Conservation (phyloP, 169 alveolate genomes). For the Cryptosporidium tyzzeri region DNA sequence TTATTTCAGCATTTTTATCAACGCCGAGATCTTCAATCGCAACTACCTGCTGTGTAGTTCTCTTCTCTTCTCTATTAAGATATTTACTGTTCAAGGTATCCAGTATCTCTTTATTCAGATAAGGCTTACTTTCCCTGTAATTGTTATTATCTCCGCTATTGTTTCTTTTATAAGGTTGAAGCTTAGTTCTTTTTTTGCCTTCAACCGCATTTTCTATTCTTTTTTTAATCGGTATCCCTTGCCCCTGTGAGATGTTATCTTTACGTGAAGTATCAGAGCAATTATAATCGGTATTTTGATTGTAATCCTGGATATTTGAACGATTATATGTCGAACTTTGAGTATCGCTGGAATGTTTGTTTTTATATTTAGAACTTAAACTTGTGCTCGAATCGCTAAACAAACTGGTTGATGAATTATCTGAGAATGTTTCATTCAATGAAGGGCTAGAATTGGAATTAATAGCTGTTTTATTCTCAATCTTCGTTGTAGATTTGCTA, state of each 20-base stretch:
- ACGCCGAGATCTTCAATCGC: background rate
- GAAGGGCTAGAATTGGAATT: background rate
- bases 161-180: background rate
- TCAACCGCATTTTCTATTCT: background rate
- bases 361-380: background rate
- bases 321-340: background rate
- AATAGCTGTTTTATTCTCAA: background rate
- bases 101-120: background rate
- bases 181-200: background rate
- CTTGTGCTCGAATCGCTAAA: constrained; percentile 7
- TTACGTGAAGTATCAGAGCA: background rate
- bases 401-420: background rate
- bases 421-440: background rate
- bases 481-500: background rate
- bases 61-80: background rate
- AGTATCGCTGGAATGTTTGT: background rate
- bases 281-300: too few relatives aligned
- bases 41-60: constrained; percentile 11
- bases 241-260: background rate
- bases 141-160: background rate
- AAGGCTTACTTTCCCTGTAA: background rate
- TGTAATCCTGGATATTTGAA: too few relatives aligned
- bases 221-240: background rate
- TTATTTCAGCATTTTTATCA: background rate
- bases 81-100: background rate